Base-by-base conservation (phyloP, 345 rosid genomes). In the Bruguiera parviflora region DNA sequence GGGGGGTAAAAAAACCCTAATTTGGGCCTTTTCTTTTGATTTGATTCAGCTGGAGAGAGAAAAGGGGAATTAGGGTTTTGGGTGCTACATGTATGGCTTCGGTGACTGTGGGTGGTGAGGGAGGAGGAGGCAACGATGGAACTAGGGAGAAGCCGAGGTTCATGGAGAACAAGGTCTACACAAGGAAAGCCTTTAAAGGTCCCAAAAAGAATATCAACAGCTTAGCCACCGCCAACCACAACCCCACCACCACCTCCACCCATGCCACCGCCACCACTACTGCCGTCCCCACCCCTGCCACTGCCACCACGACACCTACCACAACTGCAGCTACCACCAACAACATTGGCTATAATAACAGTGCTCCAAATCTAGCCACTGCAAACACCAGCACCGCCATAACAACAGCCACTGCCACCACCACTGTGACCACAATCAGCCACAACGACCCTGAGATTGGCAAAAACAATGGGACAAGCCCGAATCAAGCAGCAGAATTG, bases 61-160 rank as follows among this genome's bases (percentile, higher is more conserved):
- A 27, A 69, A 53, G 9, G 49, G 24, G 27, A 55, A 10, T 73
- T 69, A 87, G 89, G 81, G 88, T 79, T 77, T 64, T 46, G 67
- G 59, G 74, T 13, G 49, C 51, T 88, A 75, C 83, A 82, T 89
- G 97, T 80, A 95, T 92, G 99, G 99, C 96, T 83, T 95, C 97
- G 70, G 96, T 81, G 89, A 82, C 88, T 76, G 78, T 78, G 70
- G 87, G 76, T 58, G 89, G 84, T 72, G 93, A 81, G 33, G 90
- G 82, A 73, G 63, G 64, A 22, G 78, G 65, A 31, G 84, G 74
- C 5, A 89, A 77, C 71, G 71, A 35, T 18, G 71, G 32, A 49
- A 78, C 77, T 16, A 83, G 80, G 73, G 93, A 89, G 84, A 92
- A 83, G 80, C 88, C 77, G 77, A 87, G 85, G 65, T 86, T 75